Conservation (phyloP, 257 asterid genomes). For the Petrea volubilis region DNA sequence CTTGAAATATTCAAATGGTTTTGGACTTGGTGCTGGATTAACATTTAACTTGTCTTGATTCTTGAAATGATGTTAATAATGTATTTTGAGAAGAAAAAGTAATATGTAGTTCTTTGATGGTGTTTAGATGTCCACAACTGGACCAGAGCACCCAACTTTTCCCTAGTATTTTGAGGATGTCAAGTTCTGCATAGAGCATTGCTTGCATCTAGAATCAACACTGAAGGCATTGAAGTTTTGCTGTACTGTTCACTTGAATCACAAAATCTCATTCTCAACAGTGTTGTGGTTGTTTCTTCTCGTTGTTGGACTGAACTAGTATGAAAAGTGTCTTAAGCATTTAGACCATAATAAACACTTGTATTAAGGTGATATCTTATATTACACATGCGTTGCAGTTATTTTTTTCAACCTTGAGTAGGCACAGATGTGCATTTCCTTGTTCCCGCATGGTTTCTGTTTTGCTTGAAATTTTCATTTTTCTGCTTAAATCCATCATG, state of each 20-base stretch:
- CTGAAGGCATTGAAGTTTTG: background rate
- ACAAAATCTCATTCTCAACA: background rate
- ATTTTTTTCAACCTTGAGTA: background rate
- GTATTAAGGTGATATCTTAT: background rate
- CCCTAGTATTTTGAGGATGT: background rate
- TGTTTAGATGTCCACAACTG: background rate
- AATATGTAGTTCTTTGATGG: background rate
- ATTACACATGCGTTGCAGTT: background rate
- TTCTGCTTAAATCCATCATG: background rate
- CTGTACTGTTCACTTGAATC: background rate
- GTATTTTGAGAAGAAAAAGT: background rate
- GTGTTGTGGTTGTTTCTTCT: background rate
- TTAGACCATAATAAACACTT: background rate
- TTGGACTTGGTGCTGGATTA: background rate
- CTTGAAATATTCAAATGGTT: slow-evolving; percentile 4
- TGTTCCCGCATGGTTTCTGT: background rate
- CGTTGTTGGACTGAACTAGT: background rate
- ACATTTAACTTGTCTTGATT: background rate
- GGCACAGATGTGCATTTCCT: background rate
- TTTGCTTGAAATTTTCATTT: background rate
- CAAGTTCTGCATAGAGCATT: background rate
- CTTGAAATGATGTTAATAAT: background rate
- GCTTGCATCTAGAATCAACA: background rate
- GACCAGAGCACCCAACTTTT: background rate
- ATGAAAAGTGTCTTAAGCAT: background rate